phyloP scores from a whole-genome alignment of 2,329 filamentous ascomycete species.

The Diaporthe helianthi region DNA sequence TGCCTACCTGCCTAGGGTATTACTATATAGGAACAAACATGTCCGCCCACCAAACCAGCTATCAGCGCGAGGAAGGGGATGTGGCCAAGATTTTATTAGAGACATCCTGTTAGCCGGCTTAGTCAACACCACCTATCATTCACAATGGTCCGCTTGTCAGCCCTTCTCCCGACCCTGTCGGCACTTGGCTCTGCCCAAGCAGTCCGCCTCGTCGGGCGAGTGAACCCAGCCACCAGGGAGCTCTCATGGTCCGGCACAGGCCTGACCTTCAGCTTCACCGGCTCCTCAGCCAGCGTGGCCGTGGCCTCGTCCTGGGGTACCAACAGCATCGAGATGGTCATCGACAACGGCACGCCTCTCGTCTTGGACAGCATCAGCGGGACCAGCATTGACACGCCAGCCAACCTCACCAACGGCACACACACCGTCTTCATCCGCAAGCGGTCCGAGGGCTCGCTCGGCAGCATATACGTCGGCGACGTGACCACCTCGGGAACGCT shows the following conservation, averaged over 20 bases:
- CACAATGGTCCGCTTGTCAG: conserved; percentile 12
- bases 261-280: conserved; percentile 49
- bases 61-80: not conserved
- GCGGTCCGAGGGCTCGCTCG: conserved; percentile 46
- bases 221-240: conserved; percentile 50
- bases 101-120: not conserved
- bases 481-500: conserved; percentile 36
- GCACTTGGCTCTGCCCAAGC: conserved; percentile 1
- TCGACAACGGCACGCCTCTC: conserved; percentile 43
- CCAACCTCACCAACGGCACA: conserved; percentile 41
- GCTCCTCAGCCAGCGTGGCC: conserved; percentile 47
- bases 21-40: not conserved
- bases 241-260: conserved; percentile 54
- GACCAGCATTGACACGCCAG: conserved; percentile 42
- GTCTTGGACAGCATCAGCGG: conserved; percentile 42
- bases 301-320: conserved; percentile 43
- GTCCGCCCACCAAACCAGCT: not conserved
- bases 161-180: conserved; percentile 9
- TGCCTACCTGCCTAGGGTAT: too few species aligned
- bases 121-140: not conserved
- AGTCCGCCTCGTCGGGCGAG: conserved; percentile 37
- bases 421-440: conserved; percentile 49
- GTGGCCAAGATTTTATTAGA: not conserved
- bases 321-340: conserved; percentile 44
- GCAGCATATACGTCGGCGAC: conserved; percentile 44